Conservation (phyloP, 2,329 filamentous ascomycete genomes). For the Penicillium hordei region DNA sequence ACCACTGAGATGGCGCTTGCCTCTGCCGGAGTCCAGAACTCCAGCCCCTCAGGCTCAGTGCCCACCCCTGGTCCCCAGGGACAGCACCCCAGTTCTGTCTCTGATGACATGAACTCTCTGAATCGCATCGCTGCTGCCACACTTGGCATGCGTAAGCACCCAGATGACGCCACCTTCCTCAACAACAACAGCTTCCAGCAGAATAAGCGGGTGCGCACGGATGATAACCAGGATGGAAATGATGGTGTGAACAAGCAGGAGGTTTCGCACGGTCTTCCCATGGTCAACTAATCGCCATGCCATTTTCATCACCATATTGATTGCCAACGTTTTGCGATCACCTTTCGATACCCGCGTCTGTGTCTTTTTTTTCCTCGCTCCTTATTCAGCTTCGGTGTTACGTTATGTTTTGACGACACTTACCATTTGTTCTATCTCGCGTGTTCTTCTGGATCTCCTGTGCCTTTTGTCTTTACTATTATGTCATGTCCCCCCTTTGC, state of each 20-base stretch:
- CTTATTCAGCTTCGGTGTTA: conserved; percentile 4
- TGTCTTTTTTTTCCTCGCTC: neutral
- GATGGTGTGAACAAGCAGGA: conserved; percentile 31
- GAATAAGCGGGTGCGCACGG: conserved; percentile 32
- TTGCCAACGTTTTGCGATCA: conserved; percentile 7
- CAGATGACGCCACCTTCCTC: conserved; percentile 39
- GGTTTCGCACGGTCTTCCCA: conserved; percentile 29
- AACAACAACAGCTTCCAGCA: conserved; percentile 34
- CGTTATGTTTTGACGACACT: neutral
- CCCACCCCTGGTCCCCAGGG: conserved; percentile 27
- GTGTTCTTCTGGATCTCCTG: conserved; percentile 6
- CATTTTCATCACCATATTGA: neutral
- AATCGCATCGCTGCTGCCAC: conserved; percentile 47
- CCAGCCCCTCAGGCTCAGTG: conserved; percentile 19
- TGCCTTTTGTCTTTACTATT: neutral
- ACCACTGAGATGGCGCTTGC: conserved; percentile 37
- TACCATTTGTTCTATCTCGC: neutral
- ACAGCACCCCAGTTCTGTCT: conserved; percentile 30
- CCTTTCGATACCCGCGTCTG: conserved; percentile 13
- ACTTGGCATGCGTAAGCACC: conserved; percentile 45
- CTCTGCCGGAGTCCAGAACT: conserved; percentile 23
- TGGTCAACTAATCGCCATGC: conserved; percentile 7
- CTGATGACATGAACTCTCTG: conserved; percentile 43
- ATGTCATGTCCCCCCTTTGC: conserved; percentile 1
- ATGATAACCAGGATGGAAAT: conserved; percentile 30